Evolutionary conservation across 2,329 filamentous ascomycete genomes (phyloP).

Genomic region (Ophiocordyceps polyrhachis-furcata): DNA sequence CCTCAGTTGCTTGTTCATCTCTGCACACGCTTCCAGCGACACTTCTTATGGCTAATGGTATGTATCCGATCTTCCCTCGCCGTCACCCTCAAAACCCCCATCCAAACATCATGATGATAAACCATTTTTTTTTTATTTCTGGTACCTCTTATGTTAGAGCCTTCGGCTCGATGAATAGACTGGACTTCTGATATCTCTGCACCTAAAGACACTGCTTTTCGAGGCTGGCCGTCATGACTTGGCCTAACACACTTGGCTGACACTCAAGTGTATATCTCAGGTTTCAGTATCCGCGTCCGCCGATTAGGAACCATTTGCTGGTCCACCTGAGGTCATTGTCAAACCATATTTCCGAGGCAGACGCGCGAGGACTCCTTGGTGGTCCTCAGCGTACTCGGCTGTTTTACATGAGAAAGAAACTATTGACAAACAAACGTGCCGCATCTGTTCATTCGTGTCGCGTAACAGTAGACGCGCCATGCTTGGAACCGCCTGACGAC

Average conservation of each 20-base stretch:
- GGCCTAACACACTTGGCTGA: neutral
- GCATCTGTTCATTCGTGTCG: neutral
- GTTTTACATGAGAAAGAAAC: conserved; percentile 5
- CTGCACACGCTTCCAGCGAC: neutral
- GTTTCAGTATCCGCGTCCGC: neutral
- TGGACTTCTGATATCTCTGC: conserved; percentile 54
- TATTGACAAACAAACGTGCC: conserved; percentile 1
- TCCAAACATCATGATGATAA: conserved; percentile 47
- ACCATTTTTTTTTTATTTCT: conserved; percentile 53
- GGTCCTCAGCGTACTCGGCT: neutral
- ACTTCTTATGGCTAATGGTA: conserved; percentile 10
- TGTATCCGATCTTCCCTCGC: conserved; percentile 7
- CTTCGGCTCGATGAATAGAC: conserved; percentile 58
- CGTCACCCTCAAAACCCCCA: neutral
- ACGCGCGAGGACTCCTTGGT: neutral
- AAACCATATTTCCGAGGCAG: neutral
- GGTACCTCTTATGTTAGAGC: conserved; percentile 95
- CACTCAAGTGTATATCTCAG: neutral
- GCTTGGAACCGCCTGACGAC: neutral
- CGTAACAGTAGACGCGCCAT: neutral
- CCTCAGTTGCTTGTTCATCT: neutral
- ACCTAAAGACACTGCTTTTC: neutral
- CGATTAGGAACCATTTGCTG: neutral
- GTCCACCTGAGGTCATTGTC: neutral
- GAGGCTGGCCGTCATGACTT: neutral